Evolutionary conservation across 176 grass and related monocot species (phyloP).

Genomic region (Lolium perenne): DNA sequence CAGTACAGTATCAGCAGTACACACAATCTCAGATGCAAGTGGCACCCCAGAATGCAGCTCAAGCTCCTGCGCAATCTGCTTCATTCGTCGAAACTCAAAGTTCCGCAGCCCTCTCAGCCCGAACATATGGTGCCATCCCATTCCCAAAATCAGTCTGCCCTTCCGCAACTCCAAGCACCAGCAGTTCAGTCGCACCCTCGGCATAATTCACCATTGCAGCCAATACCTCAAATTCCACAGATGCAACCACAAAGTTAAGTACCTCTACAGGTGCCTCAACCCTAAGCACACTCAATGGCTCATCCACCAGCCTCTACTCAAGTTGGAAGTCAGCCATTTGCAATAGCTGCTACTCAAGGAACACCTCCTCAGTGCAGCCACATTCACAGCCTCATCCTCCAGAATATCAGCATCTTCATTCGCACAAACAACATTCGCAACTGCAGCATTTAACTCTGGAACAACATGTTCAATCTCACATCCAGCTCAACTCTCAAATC

Average conservation of each 20-base stretch:
- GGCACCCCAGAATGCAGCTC: slow-evolving; percentile 35
- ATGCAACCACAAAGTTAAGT: slow-evolving; percentile 48
- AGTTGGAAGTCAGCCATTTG: slow-evolving; percentile 54
- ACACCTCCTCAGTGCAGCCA: slow-evolving; percentile 36
- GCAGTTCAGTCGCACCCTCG: slow-evolving; percentile 50
- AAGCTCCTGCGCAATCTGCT: slow-evolving; percentile 51
- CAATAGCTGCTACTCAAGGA: slow-evolving; percentile 40
- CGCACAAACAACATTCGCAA: slow-evolving; percentile 40
- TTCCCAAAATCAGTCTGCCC: slow-evolving; percentile 25
- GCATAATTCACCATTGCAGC: slow-evolving; percentile 48
- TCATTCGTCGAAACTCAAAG: slow-evolving; percentile 6
- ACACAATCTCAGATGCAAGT: slow-evolving; percentile 53
- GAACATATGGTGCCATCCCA: slow-evolving; percentile 40
- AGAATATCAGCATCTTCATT: slow-evolving; percentile 13
- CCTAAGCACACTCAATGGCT: slow-evolving; percentile 43
- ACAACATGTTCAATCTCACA: slow-evolving; percentile 51
- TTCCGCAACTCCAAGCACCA: slow-evolving; percentile 32
- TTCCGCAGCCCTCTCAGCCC: slow-evolving; percentile 33
- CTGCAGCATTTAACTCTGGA: slow-evolving; percentile 45
- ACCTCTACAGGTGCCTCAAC: slow-evolving; percentile 37
- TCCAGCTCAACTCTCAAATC: slow-evolving; percentile 18
- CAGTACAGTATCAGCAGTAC: slow-evolving; percentile 67
- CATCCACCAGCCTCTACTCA: slow-evolving; percentile 36
- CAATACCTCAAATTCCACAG: slow-evolving; percentile 44
- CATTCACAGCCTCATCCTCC: slow-evolving; percentile 34